Evolutionary conservation across 1,284 basidiomycete genomes (phyloP), one percentile per base, ranked within the genome.

Genomic region (Trametes pubescens): DNA sequence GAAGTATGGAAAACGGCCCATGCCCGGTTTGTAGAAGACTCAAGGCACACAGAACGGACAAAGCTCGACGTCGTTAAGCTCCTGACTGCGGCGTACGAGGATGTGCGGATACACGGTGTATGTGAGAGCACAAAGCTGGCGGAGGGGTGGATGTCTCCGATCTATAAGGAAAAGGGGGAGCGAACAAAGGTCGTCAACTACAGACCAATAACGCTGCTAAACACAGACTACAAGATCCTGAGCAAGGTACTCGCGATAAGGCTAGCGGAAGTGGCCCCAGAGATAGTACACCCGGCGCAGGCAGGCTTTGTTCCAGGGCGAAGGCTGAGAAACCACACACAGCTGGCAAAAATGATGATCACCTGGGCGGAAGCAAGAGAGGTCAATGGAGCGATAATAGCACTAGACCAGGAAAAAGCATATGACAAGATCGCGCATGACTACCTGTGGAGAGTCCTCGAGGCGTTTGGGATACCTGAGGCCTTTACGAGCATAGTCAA

Each of bases 161-260:
- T 79, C 4, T 77, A 74, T 58, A 80, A 80, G 59, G 77, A 79
- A 62, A 72, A 72, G n/a, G 70, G 74, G 16, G 51, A 52, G 21
- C 35, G 38, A 4, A 47, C 48, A 0, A 62, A 73, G 1, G 73
- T 76, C 0, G 63, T 59, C 0, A 78, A 78, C 66, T 78, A 78
- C 14, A 8, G 75, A 0, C 77, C 77, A 0, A 77, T 79, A 22
- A 76, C 74, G 4, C 65, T 77, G 0, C 73, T 78, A 0, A 78
- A 78, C 65, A 64, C 71, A 0, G 75, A 78, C 64, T 77, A 77
- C 55, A 77, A 77, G 53, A 26, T 74, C 4, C 52, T 72, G 34
- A 75, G 72, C 0, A 73, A 72, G 51, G 59, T 61, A 6, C 54
- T 74, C 0, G 64, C 75, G 4, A 48, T 64, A 1, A 53, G 59